phyloP scores from a whole-genome alignment of 257 asterid species.

The Lavandula angustifolia region DNA sequence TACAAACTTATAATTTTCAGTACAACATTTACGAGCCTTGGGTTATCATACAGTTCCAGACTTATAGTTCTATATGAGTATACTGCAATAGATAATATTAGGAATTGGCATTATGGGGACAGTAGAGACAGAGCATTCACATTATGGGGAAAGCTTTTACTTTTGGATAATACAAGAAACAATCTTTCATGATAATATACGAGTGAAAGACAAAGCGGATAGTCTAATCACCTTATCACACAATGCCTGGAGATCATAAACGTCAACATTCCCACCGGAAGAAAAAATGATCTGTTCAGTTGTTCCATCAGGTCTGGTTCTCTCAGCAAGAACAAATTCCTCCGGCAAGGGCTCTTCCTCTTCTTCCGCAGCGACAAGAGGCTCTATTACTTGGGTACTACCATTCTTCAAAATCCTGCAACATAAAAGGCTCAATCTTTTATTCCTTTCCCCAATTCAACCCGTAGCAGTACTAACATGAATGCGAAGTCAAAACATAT shows the following conservation, averaged over 20 bases:
- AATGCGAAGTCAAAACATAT: not conserved
- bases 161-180: not conserved
- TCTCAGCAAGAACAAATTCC: slow-evolving; percentile 90
- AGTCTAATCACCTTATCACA: slow-evolving; percentile 75
- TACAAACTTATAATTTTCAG: not conserved
- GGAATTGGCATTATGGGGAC: not conserved
- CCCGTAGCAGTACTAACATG: slow-evolving; percentile 1
- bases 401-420: slow-evolving; percentile 76
- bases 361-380: slow-evolving; percentile 59
- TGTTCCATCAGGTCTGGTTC: slow-evolving; percentile 66
- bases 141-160: no score
- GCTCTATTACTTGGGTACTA: slow-evolving; percentile 64
- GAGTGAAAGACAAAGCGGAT: not conserved
- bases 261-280: slow-evolving; percentile 82
- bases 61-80: not conserved
- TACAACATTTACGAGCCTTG: not conserved
- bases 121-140: not conserved
- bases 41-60: not conserved
- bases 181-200: slow-evolving; percentile 5
- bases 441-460: slow-evolving; percentile 5
- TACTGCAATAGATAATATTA: not conserved
- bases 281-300: slow-evolving; percentile 88
- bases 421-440: slow-evolving; percentile 26
- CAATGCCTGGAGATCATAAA: slow-evolving; percentile 82
- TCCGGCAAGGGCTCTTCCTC: slow-evolving; percentile 71